A percentile compares a stretch with the other conserved stretches of the same genome.
These are phyloP conservation scores for Puccinellia tenuiflora DNA, from an alignment of 176 grass and related monocot species.

Conservation along the genomic window DNA sequence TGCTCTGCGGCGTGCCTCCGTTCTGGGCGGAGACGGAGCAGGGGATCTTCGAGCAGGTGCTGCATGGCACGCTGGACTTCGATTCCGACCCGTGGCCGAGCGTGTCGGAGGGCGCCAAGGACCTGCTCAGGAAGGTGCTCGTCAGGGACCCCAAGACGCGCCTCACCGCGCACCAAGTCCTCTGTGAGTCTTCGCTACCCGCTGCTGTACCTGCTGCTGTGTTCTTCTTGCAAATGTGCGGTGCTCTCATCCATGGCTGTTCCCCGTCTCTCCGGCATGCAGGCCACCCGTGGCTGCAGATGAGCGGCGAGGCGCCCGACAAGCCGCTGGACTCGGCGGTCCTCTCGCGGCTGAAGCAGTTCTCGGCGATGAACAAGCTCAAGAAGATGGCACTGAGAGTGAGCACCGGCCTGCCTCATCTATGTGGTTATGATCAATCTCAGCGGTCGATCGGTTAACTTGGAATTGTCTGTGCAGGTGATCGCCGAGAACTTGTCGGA, in stretches of 20 bases:
- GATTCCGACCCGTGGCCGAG: slow-evolving; percentile 42
- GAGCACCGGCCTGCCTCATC: background rate
- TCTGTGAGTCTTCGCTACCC: slow-evolving; percentile 38
- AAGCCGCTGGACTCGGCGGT: slow-evolving; percentile 55
- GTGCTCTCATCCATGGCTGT: background rate
- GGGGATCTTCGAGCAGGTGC: slow-evolving; percentile 57
- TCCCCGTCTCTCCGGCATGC: background rate
- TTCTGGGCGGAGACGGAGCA: slow-evolving; percentile 66
- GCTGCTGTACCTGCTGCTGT: background rate
- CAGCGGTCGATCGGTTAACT: background rate
- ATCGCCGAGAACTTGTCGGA: slow-evolving; percentile 54
- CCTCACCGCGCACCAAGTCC: slow-evolving; percentile 43
- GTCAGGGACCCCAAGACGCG: slow-evolving; percentile 42
- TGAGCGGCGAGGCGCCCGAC: slow-evolving; percentile 22
- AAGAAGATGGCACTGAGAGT: slow-evolving; percentile 59
- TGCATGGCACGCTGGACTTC: slow-evolving; percentile 49
- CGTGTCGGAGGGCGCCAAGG: slow-evolving; percentile 41
- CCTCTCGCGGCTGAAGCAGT: slow-evolving; percentile 47
- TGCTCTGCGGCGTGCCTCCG: slow-evolving; percentile 49
- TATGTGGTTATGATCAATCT: background rate
- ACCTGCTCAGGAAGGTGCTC: slow-evolving; percentile 48
- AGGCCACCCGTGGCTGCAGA: slow-evolving; percentile 50
- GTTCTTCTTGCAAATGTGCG: background rate
- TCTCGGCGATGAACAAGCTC: slow-evolving; percentile 56
- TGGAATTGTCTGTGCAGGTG: slow-evolving; percentile 3